Base-by-base conservation (phyloP, 176 grass and related monocot species). In the Musa troglodytarum region DNA sequence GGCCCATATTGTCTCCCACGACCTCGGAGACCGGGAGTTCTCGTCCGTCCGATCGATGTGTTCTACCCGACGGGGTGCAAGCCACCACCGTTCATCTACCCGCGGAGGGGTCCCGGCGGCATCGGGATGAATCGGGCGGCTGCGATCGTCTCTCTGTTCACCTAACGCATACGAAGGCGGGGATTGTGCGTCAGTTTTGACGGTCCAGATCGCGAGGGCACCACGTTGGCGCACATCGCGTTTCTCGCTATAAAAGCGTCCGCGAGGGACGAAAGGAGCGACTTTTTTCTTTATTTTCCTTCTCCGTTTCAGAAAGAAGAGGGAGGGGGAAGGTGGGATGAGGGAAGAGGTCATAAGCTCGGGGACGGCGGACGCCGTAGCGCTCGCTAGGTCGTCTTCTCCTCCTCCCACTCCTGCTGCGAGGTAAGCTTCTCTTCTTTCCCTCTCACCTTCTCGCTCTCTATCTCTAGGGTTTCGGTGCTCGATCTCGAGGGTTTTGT, bases 281-380 rank as follows among this genome's bases (percentile, higher is more conserved):
- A 43, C 34, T 43, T 43, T 43, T 43, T 43, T 43, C 34, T 43
- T 43, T 43, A 43, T 43, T 43, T 43, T 43, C 34, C 34, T 43
- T 43, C 34, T 43, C 34, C 34, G 34, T 43, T 43, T 43, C 34
- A 5, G 34, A 43, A 43, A 43, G 34, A 43, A 5, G 34, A 4
- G 34, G 34, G 68, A 49, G 76, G 12, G 52, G 69, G 67, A 54
- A 49, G 74, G 52, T 53, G 76, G 82, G 85, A 97, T 97, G 95
- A 72, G 88, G 53, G 90, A 99, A 81, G 95, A 99, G 88, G 95
- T 99, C 34, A 43, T 88, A 84, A 99, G 88, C 84, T 99, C 90
- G 74, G 86, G 81, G 57, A 88, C 74, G 82, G 84, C 84, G 61
- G 92, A 96, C 62, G 77, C 85, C 58, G 29, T 90, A 26, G 85